These are phyloP conservation scores for Rhododendron williamsianum DNA, from an alignment of 148 eudicot species.

Conservation along the genomic window DNA sequence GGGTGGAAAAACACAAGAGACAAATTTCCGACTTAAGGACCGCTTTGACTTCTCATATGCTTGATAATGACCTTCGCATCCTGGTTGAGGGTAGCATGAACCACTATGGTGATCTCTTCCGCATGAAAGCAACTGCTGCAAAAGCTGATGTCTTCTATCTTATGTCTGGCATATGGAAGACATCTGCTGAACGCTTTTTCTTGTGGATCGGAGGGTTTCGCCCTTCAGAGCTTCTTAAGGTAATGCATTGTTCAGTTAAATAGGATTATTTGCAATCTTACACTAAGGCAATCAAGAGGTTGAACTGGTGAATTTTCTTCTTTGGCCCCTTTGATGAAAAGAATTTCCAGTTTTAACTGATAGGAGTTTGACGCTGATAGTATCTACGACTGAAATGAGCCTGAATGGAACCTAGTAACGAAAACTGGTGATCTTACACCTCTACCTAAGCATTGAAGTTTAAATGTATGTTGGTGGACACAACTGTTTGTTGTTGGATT, in stretches of 20 bases:
- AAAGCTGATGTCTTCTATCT: conserved; percentile 73
- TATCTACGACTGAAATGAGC: background rate
- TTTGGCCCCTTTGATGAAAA: background rate
- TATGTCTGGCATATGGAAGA: conserved; percentile 88
- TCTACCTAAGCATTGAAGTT: background rate
- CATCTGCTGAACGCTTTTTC: conserved; percentile 82
- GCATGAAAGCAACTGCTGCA: conserved; percentile 69
- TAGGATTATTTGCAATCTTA: background rate
- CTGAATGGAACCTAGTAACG: background rate
- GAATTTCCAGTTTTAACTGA: background rate
- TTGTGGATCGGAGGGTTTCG: conserved; percentile 98
- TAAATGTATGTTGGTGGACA: background rate
- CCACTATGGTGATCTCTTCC: conserved; percentile 72
- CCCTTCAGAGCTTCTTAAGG: conserved; percentile 90
- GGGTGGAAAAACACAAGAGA: conserved; percentile 80
- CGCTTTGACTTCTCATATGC: conserved; percentile 44
- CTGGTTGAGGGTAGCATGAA: conserved; percentile 64
- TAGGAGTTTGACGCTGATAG: background rate
- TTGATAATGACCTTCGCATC: conserved; percentile 48
- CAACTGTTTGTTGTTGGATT: background rate
- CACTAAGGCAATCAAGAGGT: background rate
- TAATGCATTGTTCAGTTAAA: conserved; percentile 15
- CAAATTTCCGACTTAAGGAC: conserved; percentile 50
- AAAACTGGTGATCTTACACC: background rate
- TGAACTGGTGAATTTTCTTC: background rate